Evolutionary conservation across 2,329 filamentous ascomycete species (phyloP), one percentile per base, ranked within the genome.

Genomic region (Ceratocystiopsis minuta): DNA sequence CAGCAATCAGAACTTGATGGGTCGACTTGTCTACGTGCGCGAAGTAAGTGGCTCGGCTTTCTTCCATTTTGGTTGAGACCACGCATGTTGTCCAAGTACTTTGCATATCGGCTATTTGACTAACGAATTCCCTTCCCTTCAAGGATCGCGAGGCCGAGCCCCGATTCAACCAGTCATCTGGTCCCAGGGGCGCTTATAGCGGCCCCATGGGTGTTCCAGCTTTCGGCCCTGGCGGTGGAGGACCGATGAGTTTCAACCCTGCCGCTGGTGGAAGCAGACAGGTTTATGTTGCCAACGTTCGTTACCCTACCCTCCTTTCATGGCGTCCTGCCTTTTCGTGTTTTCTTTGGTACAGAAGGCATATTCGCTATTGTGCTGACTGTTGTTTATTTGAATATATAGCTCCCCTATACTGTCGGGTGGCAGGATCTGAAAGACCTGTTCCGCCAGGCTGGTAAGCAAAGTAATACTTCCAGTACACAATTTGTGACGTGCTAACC

Each of bases 391-490:
- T n/a, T n/a, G n/a, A n/a, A n/a, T 31, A 10, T 2, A 16, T 63
- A 98, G 90, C 82, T 98, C 53, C 90, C 90, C 16, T 98, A 87
- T 66, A 93, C 85, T 50, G 84, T 93, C 53, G 90, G 90, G 59
- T 98, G 90, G 90, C 90, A 98, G 65, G 90, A 98, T 62, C 67
- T 98, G 53, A 98, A 98, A 67, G 90, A 98, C 62, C 72, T 98
- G 51, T 98, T 98, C 72, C 83, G 90, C 57, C 87, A 95, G 72
- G 87, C 90, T 65, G 84, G 87, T 94, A 70, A 72, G 85, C 9
- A 16, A 40, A 37, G 4, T 14, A 18, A 20, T 14, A 11, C 34
- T 12, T 15, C 10, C 18, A 6, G 4, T 38, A 40, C n/a, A 17
- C 39, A 16, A 32, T 31, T 15, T 1, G 6, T n/a, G 3, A 1